Conservation (phyloP, 768 basidiomycete genomes). For the Macrolepiota albuminosa region DNA sequence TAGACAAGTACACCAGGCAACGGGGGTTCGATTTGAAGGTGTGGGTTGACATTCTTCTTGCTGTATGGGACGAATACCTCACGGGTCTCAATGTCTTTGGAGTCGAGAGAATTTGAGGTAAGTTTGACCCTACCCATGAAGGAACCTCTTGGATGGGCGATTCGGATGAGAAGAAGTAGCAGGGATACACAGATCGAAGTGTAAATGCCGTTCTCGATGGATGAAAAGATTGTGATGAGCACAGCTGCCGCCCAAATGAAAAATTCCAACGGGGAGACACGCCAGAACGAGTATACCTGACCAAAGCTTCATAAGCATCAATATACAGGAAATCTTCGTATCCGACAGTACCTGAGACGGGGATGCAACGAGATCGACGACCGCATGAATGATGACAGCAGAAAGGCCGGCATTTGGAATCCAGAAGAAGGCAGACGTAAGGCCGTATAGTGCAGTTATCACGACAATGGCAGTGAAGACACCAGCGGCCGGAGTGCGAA, state of each 20-base stretch:
- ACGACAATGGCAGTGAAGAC: slow-evolving; percentile 83
- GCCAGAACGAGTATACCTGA: slow-evolving; percentile 87
- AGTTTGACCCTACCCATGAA: slow-evolving; percentile 88
- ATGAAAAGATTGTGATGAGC: slow-evolving; percentile 86
- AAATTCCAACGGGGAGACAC: slow-evolving; percentile 89
- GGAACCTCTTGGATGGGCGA: slow-evolving; percentile 83
- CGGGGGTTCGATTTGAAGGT: slow-evolving; percentile 71
- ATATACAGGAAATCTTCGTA: neutral
- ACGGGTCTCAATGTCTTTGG: slow-evolving; percentile 34
- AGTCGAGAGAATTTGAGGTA: slow-evolving; percentile 31
- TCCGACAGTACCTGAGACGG: slow-evolving; percentile 50
- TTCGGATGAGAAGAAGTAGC: slow-evolving; percentile 75
- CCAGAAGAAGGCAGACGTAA: slow-evolving; percentile 91
- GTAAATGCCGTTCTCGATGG: slow-evolving; percentile 92
- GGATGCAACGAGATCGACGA: slow-evolving; percentile 81
- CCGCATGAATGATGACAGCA: slow-evolving; percentile 93
- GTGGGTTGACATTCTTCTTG: slow-evolving; percentile 57
- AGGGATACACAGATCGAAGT: slow-evolving; percentile 77
- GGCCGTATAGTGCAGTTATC: slow-evolving; percentile 89
- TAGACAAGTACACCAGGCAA: slow-evolving; percentile 87
- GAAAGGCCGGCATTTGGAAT: slow-evolving; percentile 80
- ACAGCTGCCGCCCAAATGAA: slow-evolving; percentile 86
- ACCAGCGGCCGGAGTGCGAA: slow-evolving; percentile 92
- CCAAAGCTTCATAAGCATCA: neutral
- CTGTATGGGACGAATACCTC: slow-evolving; percentile 83